phyloP scores from a whole-genome alignment of 2,329 filamentous ascomycete genomes.

The Alternaria gansuensis region DNA sequence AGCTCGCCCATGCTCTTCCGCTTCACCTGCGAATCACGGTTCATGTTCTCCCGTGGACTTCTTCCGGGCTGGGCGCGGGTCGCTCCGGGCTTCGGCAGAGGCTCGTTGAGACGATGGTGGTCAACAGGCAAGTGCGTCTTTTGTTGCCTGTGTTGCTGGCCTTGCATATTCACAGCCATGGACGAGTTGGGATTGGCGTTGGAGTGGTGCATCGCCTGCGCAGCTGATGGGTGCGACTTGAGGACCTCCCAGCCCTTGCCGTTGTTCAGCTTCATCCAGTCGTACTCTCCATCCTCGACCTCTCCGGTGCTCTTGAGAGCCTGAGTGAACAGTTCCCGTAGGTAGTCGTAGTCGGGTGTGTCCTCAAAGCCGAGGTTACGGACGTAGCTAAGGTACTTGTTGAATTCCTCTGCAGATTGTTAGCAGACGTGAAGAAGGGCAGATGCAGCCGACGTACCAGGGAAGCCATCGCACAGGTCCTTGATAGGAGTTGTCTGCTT shows the following conservation, averaged over 20 bases:
- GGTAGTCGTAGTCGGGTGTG: constrained; percentile 96
- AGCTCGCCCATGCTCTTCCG: constrained; percentile 81
- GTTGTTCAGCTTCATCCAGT: constrained; percentile 99
- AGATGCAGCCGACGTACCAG: constrained; percentile 61
- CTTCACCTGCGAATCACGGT: constrained; percentile 55
- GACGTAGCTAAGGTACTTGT: constrained; percentile 96
- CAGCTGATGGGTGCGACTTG: constrained; percentile 73
- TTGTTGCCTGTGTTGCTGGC: constrained; percentile 70
- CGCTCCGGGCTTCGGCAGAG: constrained; percentile 68
- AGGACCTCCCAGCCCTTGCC: constrained; percentile 90
- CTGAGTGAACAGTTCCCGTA: constrained; percentile 95
- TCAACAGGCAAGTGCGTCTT: constrained; percentile 59
- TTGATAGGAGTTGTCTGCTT: constrained; percentile 98
- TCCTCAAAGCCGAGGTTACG: constrained; percentile 98
- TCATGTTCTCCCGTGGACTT: constrained; percentile 47
- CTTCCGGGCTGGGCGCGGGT: constrained; percentile 61
- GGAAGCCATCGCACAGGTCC: constrained; percentile 94
- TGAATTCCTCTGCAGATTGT: constrained; percentile 78
- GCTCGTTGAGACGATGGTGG: constrained; percentile 57
- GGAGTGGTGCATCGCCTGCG: constrained; percentile 76
- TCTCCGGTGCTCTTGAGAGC: constrained; percentile 93
- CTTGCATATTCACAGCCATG: constrained; percentile 81
- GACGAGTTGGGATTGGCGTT: constrained; percentile 82
- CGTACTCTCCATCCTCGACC: constrained; percentile 97
- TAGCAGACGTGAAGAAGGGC: constrained; percentile 32